Percentiles rank a stretch among this genome's conserved stretches.
These are phyloP conservation scores for Polytolypa hystricis DNA, from an alignment of 2,329 filamentous ascomycete species.

Conservation along the genomic window DNA sequence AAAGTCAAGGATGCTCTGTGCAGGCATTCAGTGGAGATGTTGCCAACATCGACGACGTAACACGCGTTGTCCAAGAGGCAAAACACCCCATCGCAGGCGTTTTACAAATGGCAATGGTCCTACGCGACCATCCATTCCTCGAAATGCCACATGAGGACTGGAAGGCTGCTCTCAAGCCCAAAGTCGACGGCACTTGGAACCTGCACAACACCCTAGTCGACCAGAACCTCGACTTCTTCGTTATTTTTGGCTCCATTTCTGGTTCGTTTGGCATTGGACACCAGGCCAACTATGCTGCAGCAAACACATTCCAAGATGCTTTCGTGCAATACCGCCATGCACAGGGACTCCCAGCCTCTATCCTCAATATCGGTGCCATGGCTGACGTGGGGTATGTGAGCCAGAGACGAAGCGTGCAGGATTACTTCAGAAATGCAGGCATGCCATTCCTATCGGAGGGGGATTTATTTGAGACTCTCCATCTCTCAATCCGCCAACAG, in stretches of 20 bases:
- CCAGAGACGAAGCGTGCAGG: not conserved
- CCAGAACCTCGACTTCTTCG: slow-evolving; percentile 19
- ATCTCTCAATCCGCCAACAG: not conserved
- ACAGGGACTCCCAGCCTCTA: slow-evolving; percentile 12
- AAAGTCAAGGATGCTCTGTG: slow-evolving; percentile 14
- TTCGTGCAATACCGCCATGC: slow-evolving; percentile 15
- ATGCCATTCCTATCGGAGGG: not conserved
- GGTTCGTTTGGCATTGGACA: slow-evolving; percentile 27
- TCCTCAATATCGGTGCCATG: slow-evolving; percentile 18
- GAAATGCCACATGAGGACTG: slow-evolving; percentile 10
- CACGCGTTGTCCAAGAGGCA: slow-evolving; percentile 8
- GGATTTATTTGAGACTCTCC: slow-evolving; percentile 1
- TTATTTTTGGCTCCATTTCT: slow-evolving; percentile 31
- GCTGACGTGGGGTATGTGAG: slow-evolving; percentile 6
- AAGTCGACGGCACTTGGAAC: slow-evolving; percentile 13
- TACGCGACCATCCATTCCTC: not conserved
- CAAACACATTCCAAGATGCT: slow-evolving; percentile 29
- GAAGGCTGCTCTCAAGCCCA: slow-evolving; percentile 9
- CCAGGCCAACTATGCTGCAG: slow-evolving; percentile 30
- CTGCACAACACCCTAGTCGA: slow-evolving; percentile 15
- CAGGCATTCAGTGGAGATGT: slow-evolving; percentile 15
- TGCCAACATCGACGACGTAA: slow-evolving; percentile 12
- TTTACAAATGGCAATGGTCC: slow-evolving; percentile 14
- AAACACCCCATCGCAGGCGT: slow-evolving; percentile 14
- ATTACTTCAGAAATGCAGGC: not conserved